phyloP scores from a whole-genome alignment of 2,329 filamentous ascomycete genomes.

The Fusarium brachygibbosum region DNA sequence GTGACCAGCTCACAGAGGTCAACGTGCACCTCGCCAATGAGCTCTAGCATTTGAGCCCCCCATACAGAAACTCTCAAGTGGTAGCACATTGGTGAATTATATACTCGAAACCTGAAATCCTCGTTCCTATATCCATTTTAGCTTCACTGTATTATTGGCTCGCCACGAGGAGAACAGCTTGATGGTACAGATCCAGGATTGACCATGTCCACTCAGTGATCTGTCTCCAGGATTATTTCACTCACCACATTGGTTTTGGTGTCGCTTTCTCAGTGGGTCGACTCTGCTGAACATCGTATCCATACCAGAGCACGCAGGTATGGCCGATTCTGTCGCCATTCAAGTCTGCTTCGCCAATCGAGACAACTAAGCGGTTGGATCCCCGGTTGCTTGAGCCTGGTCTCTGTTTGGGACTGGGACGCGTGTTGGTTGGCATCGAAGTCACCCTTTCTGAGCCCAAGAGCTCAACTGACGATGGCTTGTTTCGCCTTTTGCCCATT shows the following conservation, averaged over 20 bases:
- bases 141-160: constrained; percentile 23
- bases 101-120: constrained; percentile 45
- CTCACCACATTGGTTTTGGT: constrained; percentile 46
- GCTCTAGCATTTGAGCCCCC: constrained; percentile 46
- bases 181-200: background rate
- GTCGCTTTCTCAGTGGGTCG: constrained; percentile 36
- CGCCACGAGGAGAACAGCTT: background rate
- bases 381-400: constrained; percentile 5
- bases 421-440: constrained; percentile 19
- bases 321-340: constrained; percentile 38
- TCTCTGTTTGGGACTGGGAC: constrained; percentile 13
- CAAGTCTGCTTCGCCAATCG: constrained; percentile 38
- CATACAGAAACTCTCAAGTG: constrained; percentile 47
- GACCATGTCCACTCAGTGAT: background rate
- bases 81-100: constrained; percentile 48
- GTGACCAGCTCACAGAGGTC: constrained; percentile 45
- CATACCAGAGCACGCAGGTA: constrained; percentile 48
- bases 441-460: constrained; percentile 33
- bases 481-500: constrained; percentile 38
- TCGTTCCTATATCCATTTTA: constrained; percentile 45
- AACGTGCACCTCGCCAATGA: constrained; percentile 46
- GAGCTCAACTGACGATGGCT: constrained; percentile 36
- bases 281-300: constrained; percentile 45
- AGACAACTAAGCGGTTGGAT: constrained; percentile 31
- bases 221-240: constrained; percentile 17